A percentile compares a stretch with the other conserved stretches of the same genome.
These are phyloP conservation scores for Fusarium sp. DNA, from an alignment of 2,329 filamentous ascomycete genomes.

Conservation along the genomic window DNA sequence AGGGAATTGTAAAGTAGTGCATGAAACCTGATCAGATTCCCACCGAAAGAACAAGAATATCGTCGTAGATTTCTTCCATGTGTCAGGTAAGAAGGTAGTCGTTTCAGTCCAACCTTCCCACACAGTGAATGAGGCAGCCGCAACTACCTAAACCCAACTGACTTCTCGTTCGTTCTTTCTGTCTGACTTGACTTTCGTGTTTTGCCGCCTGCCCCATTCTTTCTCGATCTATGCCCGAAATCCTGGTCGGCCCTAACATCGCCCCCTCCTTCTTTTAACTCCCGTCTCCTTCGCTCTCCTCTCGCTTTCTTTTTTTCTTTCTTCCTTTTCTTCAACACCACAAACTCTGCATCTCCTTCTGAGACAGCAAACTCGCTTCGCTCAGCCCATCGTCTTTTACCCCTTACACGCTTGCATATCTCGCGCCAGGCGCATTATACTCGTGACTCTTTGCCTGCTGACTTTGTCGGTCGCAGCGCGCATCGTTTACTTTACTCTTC, in stretches of 20 bases:
- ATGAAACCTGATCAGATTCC: not conserved
- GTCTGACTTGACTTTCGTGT: not conserved
- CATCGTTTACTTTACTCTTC: constrained; percentile 20
- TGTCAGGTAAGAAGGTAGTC: not conserved
- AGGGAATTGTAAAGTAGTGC: not conserved
- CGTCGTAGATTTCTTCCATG: not conserved
- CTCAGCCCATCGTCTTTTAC: constrained; percentile 26
- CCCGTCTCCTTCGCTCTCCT: constrained; percentile 34
- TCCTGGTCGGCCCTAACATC: constrained; percentile 44
- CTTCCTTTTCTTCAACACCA: constrained; percentile 36
- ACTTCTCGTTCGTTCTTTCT: not conserved
- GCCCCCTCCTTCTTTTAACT: constrained; percentile 38
- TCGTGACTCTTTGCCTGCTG: constrained; percentile 39
- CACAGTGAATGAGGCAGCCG: not conserved
- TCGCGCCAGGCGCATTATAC: constrained; percentile 37
- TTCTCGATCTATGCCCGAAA: constrained; percentile 33
- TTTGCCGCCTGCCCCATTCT: constrained; percentile 42
- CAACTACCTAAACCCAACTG: not conserved
- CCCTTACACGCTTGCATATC: not conserved
- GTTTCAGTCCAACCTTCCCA: not conserved
- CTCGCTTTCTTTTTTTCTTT: constrained; percentile 27
- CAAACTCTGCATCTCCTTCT: constrained; percentile 38
- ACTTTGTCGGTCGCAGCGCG: constrained; percentile 45
- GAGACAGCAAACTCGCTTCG: constrained; percentile 40
- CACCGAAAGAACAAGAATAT: not conserved